Base-by-base conservation (phyloP, 371 early-diverging fungal species). In the Nosema bombycis region DNA sequence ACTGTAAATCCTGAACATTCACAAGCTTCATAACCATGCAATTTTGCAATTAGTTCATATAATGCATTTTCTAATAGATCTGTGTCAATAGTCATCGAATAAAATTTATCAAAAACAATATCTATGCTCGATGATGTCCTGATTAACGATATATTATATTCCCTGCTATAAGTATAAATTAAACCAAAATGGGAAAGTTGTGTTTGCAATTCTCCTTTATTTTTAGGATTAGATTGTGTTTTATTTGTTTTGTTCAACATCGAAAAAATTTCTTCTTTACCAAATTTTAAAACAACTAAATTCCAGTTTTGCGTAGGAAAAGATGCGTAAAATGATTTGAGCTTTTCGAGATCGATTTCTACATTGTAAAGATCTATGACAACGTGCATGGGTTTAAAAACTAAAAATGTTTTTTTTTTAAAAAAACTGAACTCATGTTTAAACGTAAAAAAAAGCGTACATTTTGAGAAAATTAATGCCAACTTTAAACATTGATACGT, bases 1-100 rank as follows among this genome's bases (percentile, higher is more conserved):
- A 65, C 75, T 24, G 67, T 65, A n/a, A 75, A 32, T 38, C 75
- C 75, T 29, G 30, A 12, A 24, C 1, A 32, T 24, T 33, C 23
- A 56, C 34, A 38, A 28, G 2, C 30, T 23, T 46, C 62, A 62
- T 38, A 75, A 14, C 60, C 75, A 75, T 37, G 34, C 15, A 26
- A 15, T 2, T 54, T 23, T 10, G 57, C 57, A 24, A 70, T 55
- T 23, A 33, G 54, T 29, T 56, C 55, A 18, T 14, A 70, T 26
- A 70, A 38, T 23, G 4, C 28, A 12, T 60, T 24, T 10, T 60
- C 60, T 60, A 23, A 23, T 12, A 12, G 6, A 12, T 23, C 28
- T 60, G 4, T 24, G 4, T 10, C 24, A 60, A 60, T 24, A 23
- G 4, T 60, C 12, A 60, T 10, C 18, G 46, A 46, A 46, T 46